Base-by-base conservation (phyloP, 208 protist species). In the Novymonas esmeraldas region DNA sequence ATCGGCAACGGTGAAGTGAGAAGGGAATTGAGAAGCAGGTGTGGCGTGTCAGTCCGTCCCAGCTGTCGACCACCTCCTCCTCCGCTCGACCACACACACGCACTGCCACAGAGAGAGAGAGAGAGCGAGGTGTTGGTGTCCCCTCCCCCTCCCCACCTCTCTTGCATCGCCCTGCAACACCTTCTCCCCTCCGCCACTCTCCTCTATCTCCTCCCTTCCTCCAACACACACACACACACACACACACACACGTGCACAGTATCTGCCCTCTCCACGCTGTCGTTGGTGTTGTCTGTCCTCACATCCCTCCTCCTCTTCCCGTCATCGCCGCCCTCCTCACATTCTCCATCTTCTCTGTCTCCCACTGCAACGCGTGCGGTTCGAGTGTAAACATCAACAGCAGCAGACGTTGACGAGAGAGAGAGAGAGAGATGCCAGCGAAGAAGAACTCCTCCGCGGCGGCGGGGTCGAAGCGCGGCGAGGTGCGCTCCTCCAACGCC, bases 401-500 rank as follows among this genome's bases (percentile, higher is more conserved):
- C n/a, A n/a, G n/a, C n/a, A n/a, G n/a, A n/a, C n/a, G n/a, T n/a
- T n/a, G n/a, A n/a, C n/a, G n/a, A n/a, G n/a, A n/a, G n/a, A n/a
- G n/a, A n/a, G n/a, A n/a, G n/a, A n/a, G 20, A 28, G 10, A 0
- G 6, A 75, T 75, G 69, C 61, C 69, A 4, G 52, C 60, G 0
- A 64, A 68, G 45, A 64, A 68, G 36, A 48, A n/a, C 45, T 36
- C 28, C 10, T 5, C 24, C 42, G 31, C 59, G 33, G 33, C 31
- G 5, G 26, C 44, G 1, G 11, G 54, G 1, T 14, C 26, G 9
- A 68, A 75, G 69, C 69, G 58, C 3, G 24, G 42, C 33, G 59
- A 62, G 44, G 3, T 38, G 2, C 59, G 59, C 55, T 75, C 69
- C 0, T 50, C 54, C 11, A 75, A 75, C 36, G 69, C 69, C 24